These are phyloP conservation scores for Saccharomycopsis sp. DNA, from an alignment of 805 yeast species.

Conservation along the genomic window DNA sequence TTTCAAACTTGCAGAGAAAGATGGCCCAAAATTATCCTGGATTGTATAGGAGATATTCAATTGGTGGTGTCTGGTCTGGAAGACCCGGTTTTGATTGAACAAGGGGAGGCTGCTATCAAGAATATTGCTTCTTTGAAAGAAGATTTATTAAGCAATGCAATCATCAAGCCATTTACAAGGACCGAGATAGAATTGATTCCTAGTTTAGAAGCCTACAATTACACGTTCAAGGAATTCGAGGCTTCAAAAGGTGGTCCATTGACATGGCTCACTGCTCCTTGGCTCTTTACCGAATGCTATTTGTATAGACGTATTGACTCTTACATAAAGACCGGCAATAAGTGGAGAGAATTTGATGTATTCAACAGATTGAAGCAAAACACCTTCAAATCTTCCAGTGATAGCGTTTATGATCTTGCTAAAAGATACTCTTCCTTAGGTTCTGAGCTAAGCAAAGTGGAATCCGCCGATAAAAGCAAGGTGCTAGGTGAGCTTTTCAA, in stretches of 20 bases:
- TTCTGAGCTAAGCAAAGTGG: constrained; percentile 21
- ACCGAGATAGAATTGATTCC: constrained; percentile 31
- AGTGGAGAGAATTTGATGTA: constrained; percentile 45
- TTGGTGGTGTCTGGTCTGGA: constrained; percentile 27
- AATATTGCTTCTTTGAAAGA: constrained; percentile 39
- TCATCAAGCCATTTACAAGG: constrained; percentile 36
- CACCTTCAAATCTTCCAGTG: constrained; percentile 67
- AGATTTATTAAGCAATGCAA: constrained; percentile 38
- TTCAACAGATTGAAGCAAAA: constrained; percentile 64
- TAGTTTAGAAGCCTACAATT: constrained; percentile 55
- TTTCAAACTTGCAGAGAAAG: constrained; percentile 68
- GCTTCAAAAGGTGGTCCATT: constrained; percentile 23
- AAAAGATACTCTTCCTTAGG: constrained; percentile 45
- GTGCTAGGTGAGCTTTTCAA: constrained; percentile 44
- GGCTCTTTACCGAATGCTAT: constrained; percentile 85
- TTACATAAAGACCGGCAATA: constrained; percentile 33
- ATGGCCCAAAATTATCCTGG: constrained; percentile 80
- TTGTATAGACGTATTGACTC: constrained; percentile 62
- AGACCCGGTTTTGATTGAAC: constrained; percentile 29
- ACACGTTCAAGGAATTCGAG: constrained; percentile 34
- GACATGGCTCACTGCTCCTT: constrained; percentile 82
- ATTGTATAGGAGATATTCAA: constrained; percentile 57
- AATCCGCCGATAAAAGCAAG: constrained; percentile 24
- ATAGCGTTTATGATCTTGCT: constrained; percentile 80
- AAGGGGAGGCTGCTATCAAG: constrained; percentile 41